A percentile compares a stretch with the other conserved stretches of the same genome.
phyloP scores from a whole-genome alignment of 1,139 yeast species.

The Geotrichum bryndzae region DNA sequence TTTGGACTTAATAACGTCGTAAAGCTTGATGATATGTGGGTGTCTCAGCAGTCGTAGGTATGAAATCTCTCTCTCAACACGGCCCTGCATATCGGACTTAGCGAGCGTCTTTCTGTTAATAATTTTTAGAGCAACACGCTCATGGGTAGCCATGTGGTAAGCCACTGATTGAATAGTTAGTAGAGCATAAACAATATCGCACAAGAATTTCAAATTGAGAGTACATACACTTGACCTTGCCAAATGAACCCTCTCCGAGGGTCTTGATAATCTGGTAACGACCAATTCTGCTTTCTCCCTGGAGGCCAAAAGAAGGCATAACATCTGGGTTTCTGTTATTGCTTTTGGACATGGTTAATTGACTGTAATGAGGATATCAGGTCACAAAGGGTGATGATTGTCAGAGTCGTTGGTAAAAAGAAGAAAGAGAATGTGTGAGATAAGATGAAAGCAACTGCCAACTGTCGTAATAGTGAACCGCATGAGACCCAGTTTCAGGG shows the following conservation, averaged over 20 bases:
- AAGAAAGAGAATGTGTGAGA: background rate
- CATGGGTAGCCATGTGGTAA: constrained; percentile 87
- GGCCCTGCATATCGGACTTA: constrained; percentile 95
- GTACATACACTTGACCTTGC: constrained; percentile 66
- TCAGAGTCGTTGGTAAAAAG: background rate
- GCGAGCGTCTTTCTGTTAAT: constrained; percentile 91
- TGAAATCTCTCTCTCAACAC: constrained; percentile 91
- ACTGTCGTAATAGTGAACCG: background rate
- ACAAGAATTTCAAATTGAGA: background rate
- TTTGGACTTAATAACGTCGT: constrained; percentile 92
- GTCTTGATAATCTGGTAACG: constrained; percentile 92
- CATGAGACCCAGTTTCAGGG: background rate
- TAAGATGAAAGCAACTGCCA: background rate
- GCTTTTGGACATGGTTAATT: background rate
- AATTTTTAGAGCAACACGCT: constrained; percentile 88
- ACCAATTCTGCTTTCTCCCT: constrained; percentile 52
- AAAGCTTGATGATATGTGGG: constrained; percentile 92
- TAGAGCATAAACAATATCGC: background rate
- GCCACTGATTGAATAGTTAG: constrained; percentile 44
- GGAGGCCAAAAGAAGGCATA: constrained; percentile 25
- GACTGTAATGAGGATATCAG: background rate
- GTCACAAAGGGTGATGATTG: background rate
- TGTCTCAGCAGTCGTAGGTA: constrained; percentile 84
- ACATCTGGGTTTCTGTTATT: constrained; percentile 19
- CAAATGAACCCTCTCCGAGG: constrained; percentile 95